Base-by-base conservation (phyloP, 495 filamentous ascomycete species). In the Aspergillus coremiiformis region DNA sequence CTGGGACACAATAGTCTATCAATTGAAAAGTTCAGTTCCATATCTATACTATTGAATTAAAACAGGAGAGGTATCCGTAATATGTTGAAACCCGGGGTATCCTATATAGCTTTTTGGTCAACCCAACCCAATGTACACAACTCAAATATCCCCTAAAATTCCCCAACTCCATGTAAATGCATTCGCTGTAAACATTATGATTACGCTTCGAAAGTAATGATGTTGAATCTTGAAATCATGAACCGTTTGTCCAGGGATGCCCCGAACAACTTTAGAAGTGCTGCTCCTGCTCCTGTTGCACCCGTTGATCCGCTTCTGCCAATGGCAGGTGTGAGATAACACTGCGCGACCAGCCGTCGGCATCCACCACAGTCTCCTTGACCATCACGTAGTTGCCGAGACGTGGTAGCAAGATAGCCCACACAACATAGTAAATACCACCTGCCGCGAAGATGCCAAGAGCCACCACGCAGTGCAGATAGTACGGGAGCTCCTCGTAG, bases 401-500 rank as follows among this genome's bases (percentile, higher is more conserved):
- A 9, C 66, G 60, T 1, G 82, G 83, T 29, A 84, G 42, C 15
- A 78, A 22, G 24, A 78, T 71, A 14, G 81, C 73, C 80, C 80
- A 84, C 27, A 76, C 48, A 26, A 74, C 54, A 53, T 81, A 84
- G 61, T 84, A 85, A 4, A 80, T 39, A 1, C 52, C 80, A 46
- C 81, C 81, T 0, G 70, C 33, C 7, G 78, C 54, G 32, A 85
- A 82, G 63, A 82, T 70, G 4, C 60, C 80, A 23, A 84, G 63
- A 0, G 82, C 81, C 4, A 75, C 72, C 11, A 80, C 80, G 26
- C 72, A 77, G 57, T 85, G 83, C 12, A 84, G 78, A 24, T 78
- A 83, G 54, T 85, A 85, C 61, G 81, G 84, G 44, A 86, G 80
- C 29, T 75, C 75, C 2, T 85, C 71, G 49, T 81, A 77, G 4